Evolutionary conservation across 108 stramenopile species (phyloP).

Genomic region (Pseudonitzschia multistriata): DNA sequence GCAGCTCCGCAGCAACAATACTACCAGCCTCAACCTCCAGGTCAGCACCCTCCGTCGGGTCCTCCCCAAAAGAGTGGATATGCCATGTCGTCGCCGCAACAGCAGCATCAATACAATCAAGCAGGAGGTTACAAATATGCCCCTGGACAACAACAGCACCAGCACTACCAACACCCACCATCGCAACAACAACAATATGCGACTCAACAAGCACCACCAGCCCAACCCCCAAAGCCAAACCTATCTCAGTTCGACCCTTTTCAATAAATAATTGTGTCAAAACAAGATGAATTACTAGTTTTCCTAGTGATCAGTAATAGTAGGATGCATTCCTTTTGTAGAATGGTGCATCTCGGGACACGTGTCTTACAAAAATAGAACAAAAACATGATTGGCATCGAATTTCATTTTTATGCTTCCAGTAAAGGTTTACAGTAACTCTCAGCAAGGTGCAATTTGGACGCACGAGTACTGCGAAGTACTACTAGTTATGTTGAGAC

Average conservation of each 20-base stretch:
- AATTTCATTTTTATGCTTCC: too few species aligned
- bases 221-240: conserved; percentile 21
- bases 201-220: conserved; percentile 15
- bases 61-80: neutral
- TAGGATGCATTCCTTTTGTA: too few species aligned
- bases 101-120: conserved; percentile 7
- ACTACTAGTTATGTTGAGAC: too few species aligned
- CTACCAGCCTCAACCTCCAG: conserved; percentile 5
- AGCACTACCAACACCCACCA: neutral
- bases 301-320: neutral
- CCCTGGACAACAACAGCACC: conserved; percentile 9
- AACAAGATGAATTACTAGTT: neutral
- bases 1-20: conserved; percentile 5
- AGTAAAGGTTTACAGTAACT: too few species aligned
- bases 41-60: conserved; percentile 8
- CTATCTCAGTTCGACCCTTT: conserved; percentile 43
- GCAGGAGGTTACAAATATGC: conserved; percentile 6
- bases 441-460: too few species aligned
- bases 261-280: neutral
- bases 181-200: conserved; percentile 2
- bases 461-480: too few species aligned
- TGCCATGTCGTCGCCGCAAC: neutral
- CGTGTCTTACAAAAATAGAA: too few species aligned
- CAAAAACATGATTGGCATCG: too few species aligned
- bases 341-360: too few species aligned